Percentiles rank a stretch among this genome's conserved stretches.
Evolutionary conservation across 306 rosid genomes (phyloP).

Genomic region (Notholithocarpus densiflorus): DNA sequence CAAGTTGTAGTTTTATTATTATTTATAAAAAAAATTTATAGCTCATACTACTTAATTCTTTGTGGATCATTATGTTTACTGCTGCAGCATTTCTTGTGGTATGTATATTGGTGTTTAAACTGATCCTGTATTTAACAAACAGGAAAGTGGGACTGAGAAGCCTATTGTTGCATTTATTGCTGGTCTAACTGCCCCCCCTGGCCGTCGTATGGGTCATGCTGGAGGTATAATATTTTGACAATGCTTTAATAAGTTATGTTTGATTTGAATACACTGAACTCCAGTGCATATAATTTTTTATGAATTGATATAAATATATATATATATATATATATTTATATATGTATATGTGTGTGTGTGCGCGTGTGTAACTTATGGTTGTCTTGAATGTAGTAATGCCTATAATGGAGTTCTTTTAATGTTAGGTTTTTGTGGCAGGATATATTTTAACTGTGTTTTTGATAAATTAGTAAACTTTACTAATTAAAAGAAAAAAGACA

Average conservation of each 20-base stretch:
- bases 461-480: too few species aligned
- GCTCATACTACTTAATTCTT: neutral
- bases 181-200: conserved; percentile 99
- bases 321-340: too few species aligned
- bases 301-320: neutral
- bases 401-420: too few species aligned
- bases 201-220: conserved; percentile 99
- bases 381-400: neutral
- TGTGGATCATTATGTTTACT: neutral
- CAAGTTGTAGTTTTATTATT: neutral
- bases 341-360: too few species aligned
- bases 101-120: conserved; percentile 4
- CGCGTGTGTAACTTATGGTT: neutral
- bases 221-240: conserved; percentile 56
- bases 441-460: too few species aligned
- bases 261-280: neutral
- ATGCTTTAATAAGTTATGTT: conserved; percentile 1
- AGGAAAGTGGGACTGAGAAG: conserved; percentile 98
- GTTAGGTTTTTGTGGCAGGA: too few species aligned
- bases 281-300: neutral
- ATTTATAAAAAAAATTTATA: neutral
- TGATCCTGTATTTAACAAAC: conserved; percentile 26
- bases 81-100: neutral
- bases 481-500: too few species aligned
- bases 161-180: conserved; percentile 95